Evolutionary conservation across 73 alveolate genomes (phyloP).

Genomic region (Tetrahymena thermophila): DNA sequence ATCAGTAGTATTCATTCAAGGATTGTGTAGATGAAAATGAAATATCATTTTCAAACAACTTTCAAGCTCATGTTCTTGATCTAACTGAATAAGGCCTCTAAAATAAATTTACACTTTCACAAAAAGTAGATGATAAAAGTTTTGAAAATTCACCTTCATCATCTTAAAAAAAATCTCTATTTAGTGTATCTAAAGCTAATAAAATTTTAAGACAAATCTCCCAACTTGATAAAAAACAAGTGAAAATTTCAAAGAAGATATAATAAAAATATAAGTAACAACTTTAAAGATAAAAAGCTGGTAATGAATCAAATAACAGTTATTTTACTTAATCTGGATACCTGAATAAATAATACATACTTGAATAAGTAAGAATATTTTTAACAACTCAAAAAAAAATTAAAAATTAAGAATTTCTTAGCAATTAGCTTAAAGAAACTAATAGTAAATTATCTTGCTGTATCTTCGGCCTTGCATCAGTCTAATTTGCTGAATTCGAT

Average conservation of each 20-base stretch:
- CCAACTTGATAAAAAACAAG: background rate
- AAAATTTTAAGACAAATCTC: background rate
- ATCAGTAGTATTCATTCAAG: background rate
- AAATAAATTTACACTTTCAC: too few relatives aligned
- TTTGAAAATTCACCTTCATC: background rate
- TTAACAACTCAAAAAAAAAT: too few relatives aligned
- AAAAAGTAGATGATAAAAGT: background rate
- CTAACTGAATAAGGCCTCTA: background rate
- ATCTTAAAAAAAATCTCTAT: too few relatives aligned
- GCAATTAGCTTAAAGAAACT: too few relatives aligned
- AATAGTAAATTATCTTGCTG: background rate
- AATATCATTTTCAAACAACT: too few relatives aligned
- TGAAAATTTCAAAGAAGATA: background rate
- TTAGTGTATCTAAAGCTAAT: background rate
- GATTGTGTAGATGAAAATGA: background rate
- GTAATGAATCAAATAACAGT: too few relatives aligned
- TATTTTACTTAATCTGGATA: background rate
- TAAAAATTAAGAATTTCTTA: background rate
- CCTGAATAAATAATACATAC: background rate
- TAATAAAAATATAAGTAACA: background rate
- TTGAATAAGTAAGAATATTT: background rate
- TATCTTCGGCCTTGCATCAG: too few relatives aligned
- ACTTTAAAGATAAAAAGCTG: too few relatives aligned
- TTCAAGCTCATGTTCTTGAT: background rate
- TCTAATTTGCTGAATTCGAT: too few relatives aligned